Percentiles rank a stretch among this genome's conserved stretches.
phyloP scores from a whole-genome alignment of 306 rosid genomes.

The Trifolium repens region DNA sequence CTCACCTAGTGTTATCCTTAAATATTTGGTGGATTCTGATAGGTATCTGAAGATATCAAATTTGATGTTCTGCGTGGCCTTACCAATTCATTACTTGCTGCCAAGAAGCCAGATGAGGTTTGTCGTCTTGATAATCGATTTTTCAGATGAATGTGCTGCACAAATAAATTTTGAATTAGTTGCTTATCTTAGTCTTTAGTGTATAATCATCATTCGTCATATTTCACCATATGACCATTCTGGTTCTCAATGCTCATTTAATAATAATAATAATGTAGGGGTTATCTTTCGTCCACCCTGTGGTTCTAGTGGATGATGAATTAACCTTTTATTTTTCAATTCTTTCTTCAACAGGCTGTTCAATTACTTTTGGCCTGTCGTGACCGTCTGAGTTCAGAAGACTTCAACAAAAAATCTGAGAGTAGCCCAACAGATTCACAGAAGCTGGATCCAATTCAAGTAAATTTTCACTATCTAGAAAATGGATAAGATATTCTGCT shows the following conservation, averaged over 20 bases:
- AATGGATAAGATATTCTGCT: slow-evolving; percentile 15
- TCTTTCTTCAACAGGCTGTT: slow-evolving; percentile 69
- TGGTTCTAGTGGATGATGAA: slow-evolving; percentile 21
- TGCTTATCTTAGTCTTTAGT: neutral
- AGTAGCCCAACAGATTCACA: slow-evolving; percentile 51
- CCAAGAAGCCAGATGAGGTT: slow-evolving; percentile 92
- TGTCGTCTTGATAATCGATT: slow-evolving; percentile 42
- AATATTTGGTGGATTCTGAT: slow-evolving; percentile 42
- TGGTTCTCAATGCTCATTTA: slow-evolving; percentile 37
- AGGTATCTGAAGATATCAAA: slow-evolving; percentile 73
- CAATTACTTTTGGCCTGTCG: slow-evolving; percentile 69
- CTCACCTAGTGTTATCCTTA: slow-evolving; percentile 24
- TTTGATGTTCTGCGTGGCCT: slow-evolving; percentile 89
- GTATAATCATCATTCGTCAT: neutral
- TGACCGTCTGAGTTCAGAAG: slow-evolving; percentile 51
- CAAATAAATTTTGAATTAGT: neutral
- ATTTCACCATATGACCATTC: slow-evolving; percentile 22
- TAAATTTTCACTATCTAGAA: slow-evolving; percentile 43
- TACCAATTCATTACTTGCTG: slow-evolving; percentile 82
- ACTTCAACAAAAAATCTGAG: slow-evolving; percentile 43
- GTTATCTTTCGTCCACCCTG: slow-evolving; percentile 6
- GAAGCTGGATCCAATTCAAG: slow-evolving; percentile 83
- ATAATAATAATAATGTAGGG: slow-evolving; percentile 22
- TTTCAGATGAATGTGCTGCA: slow-evolving; percentile 14
- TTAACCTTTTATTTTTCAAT: slow-evolving; percentile 18